A percentile compares a stretch with the other conserved stretches of the same genome.
Evolutionary conservation across 2,329 filamentous ascomycete genomes (phyloP).

Genomic region (Aspergillus ustus): DNA sequence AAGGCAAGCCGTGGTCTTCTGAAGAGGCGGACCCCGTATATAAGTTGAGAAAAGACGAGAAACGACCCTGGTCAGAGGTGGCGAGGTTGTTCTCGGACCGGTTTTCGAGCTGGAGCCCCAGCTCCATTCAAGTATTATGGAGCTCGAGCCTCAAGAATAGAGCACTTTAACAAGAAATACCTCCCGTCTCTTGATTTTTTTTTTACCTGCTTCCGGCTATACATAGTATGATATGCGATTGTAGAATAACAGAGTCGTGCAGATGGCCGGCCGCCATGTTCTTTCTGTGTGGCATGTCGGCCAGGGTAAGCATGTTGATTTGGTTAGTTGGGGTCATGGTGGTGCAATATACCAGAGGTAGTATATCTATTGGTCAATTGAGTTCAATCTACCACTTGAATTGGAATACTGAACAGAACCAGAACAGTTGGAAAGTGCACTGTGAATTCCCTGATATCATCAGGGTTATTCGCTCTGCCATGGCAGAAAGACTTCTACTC

Average conservation of each 20-base stretch:
- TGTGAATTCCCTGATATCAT: not conserved
- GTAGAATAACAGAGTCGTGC: too few species aligned
- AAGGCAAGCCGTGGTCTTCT: conserved; percentile 13
- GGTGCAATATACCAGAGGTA: not conserved
- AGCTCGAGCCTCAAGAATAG: conserved; percentile 15
- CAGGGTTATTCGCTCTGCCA: not conserved
- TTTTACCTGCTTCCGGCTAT: too few species aligned
- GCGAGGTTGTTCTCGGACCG: conserved; percentile 15
- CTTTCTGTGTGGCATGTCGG: too few species aligned
- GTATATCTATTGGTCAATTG: not conserved
- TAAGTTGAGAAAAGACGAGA: conserved; percentile 17
- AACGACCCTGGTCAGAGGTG: conserved; percentile 19
- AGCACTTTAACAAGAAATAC: conserved; percentile 12
- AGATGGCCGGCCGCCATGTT: too few species aligned
- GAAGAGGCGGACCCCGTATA: conserved; percentile 14
- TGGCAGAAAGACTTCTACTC: not conserved
- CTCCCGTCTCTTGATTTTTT: too few species aligned
- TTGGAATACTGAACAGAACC: not conserved
- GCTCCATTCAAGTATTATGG: conserved; percentile 20
- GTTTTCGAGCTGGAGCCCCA: conserved; percentile 14
- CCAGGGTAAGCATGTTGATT: too few species aligned
- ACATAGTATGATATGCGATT: too few species aligned
- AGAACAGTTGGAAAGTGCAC: not conserved
- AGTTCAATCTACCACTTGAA: not conserved
- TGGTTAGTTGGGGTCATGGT: too few species aligned